Evolutionary conservation across 2,329 filamentous ascomycete genomes (phyloP).

Genomic region (Ceratocystis destructans): DNA sequence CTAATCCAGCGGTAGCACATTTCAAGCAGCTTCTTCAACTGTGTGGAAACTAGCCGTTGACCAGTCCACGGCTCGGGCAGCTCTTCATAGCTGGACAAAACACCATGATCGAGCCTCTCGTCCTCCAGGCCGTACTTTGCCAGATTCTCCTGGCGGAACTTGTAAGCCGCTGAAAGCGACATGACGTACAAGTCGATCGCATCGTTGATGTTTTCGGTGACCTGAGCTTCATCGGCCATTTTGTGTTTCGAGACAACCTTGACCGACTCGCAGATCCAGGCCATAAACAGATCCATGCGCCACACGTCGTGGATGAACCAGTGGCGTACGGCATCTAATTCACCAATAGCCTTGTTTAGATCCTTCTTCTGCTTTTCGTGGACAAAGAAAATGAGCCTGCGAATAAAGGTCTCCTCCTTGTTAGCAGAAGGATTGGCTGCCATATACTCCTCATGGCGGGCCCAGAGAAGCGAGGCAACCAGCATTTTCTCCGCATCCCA

Average conservation of each 20-base stretch:
- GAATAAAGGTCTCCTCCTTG: constrained; percentile 30
- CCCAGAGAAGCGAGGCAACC: constrained; percentile 68
- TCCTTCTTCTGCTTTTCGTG: constrained; percentile 62
- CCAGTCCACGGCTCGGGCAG: constrained; percentile 82
- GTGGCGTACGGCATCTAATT: constrained; percentile 66
- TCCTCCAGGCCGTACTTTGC: constrained; percentile 57
- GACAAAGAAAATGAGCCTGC: constrained; percentile 60
- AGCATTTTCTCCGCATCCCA: constrained; percentile 83
- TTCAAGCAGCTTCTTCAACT: constrained; percentile 45
- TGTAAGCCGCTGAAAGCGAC: constrained; percentile 51
- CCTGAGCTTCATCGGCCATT: constrained; percentile 38
- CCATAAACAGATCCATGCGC: constrained; percentile 59
- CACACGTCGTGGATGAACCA: constrained; percentile 72
- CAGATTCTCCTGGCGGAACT: constrained; percentile 59
- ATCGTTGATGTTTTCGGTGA: constrained; percentile 50
- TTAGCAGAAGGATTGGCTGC: constrained; percentile 44
- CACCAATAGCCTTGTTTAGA: constrained; percentile 48
- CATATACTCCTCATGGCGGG: constrained; percentile 57
- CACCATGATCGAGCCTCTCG: constrained; percentile 51
- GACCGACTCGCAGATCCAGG: constrained; percentile 65
- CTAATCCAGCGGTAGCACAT: constrained; percentile 43
- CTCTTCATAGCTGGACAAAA: constrained; percentile 49
- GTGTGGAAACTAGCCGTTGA: constrained; percentile 46
- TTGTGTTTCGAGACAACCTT: constrained; percentile 55
- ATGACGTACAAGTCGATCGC: constrained; percentile 43